Base-by-base conservation (phyloP, 306 rosid species). In the Cucurbita maxima region DNA sequence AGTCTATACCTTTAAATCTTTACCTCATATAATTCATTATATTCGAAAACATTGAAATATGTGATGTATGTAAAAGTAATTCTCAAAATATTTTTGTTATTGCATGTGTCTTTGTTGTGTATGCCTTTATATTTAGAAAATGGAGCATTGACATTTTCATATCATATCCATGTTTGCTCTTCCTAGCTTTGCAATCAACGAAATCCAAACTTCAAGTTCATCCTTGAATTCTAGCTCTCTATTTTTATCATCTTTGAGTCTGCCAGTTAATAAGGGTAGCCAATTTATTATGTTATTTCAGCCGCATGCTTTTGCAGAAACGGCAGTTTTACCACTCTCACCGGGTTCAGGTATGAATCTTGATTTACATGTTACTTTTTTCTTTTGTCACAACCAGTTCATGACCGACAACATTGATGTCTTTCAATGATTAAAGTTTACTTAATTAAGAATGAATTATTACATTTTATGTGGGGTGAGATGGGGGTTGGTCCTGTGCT, bases 251-350 rank as follows among this genome's bases (percentile, higher is more conserved):
- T 3, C 69, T 61, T 18, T 51, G 37, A 38, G 45, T 11, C n/a
- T 71, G 52, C 76, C 20, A 40, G 7, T 55, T 37, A 56, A 20
- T 37, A 37, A 41, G 76, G 52, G n/a, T 12, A 10, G 54, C 53
- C 38, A 55, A 73, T 55, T 73, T 16, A 40, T 70, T 71, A 52
- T 53, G 77, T 61, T 63, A 71, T 68, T 71, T 74, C 92, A 94
- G 95, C 82, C 97, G 95, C 50, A 75, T 85, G 82, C 92, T 94
- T 71, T 84, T 94, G 81, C 99, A 89, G 87, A 94, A 94, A 79
- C 88, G 99, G 79, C 97, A 86, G 82, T 94, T 94, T 84, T 94
- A 87, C 88, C 99, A 94, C 83, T 94, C 99, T 37, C 99, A 94
- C 75, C 86, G 99, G 80, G 99, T 94, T 81, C 99, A 94, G 99